Conservation (phyloP, 2,329 filamentous ascomycete genomes). For the Hymenoscyphus fructigenus region DNA sequence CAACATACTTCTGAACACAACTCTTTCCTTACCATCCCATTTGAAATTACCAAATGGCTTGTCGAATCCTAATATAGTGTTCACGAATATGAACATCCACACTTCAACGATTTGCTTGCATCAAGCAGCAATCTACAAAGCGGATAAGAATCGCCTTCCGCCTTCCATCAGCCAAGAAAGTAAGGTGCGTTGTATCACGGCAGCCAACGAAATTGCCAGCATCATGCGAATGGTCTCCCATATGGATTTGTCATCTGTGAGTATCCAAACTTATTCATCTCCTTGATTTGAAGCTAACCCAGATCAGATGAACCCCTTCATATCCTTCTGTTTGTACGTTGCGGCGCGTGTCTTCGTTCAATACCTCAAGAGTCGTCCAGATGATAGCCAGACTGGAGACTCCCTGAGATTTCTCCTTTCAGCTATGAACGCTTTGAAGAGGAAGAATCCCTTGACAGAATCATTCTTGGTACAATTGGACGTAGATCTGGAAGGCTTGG, state of each 20-base stretch:
- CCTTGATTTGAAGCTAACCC: background rate
- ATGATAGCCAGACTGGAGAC: conserved; percentile 74
- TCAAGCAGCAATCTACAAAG: conserved; percentile 96
- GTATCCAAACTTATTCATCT: conserved; percentile 33
- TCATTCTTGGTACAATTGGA: conserved; percentile 93
- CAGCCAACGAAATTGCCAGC: conserved; percentile 88
- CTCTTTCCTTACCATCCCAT: conserved; percentile 75
- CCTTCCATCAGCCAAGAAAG: conserved; percentile 80
- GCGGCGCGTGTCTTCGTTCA: conserved; percentile 93
- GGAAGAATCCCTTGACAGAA: conserved; percentile 85
- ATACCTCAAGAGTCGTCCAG: conserved; percentile 89
- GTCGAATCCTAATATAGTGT: conserved; percentile 79
- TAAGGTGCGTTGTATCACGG: conserved; percentile 88
- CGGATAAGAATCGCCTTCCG: conserved; percentile 81
- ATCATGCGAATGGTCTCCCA: conserved; percentile 96
- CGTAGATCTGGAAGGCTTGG: conserved; percentile 79
- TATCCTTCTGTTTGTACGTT: conserved; percentile 95
- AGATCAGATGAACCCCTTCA: conserved; percentile 87
- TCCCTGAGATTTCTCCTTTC: conserved; percentile 87
- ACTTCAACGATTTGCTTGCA: conserved; percentile 97
- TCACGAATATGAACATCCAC: conserved; percentile 95
- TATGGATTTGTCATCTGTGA: conserved; percentile 77
- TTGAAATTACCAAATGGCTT: conserved; percentile 78
- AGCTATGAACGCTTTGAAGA: conserved; percentile 87
- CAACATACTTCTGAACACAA: conserved; percentile 84